These are phyloP conservation scores for Syncephalis plumigaleata DNA, from an alignment of 371 early-diverging fungal species.

Conservation along the genomic window DNA sequence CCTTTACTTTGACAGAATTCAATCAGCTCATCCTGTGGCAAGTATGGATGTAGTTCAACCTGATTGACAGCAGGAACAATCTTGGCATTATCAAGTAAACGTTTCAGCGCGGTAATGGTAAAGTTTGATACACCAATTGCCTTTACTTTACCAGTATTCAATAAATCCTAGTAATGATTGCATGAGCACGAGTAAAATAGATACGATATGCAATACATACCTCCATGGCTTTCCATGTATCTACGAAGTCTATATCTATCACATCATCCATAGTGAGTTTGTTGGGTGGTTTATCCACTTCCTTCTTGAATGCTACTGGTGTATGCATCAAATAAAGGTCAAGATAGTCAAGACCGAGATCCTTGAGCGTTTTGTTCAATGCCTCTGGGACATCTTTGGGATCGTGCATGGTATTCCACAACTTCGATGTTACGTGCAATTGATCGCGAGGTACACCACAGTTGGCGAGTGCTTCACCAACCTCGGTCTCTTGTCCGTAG, in stretches of 20 bases:
- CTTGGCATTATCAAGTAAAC: conserved; percentile 39
- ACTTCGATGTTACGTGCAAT: conserved; percentile 78
- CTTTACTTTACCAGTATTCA: conserved; percentile 31
- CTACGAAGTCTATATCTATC: conserved; percentile 22
- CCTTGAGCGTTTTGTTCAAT: conserved; percentile 40
- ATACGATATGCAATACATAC: conserved; percentile 17
- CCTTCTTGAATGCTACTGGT: conserved; percentile 17
- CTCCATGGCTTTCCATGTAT: conserved; percentile 71
- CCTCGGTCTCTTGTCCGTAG: conserved; percentile 68
- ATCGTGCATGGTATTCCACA: conserved; percentile 72
- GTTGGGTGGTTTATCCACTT: background rate
- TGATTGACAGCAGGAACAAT: conserved; percentile 75
- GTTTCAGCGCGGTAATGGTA: conserved; percentile 41
- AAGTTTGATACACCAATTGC: conserved; percentile 51
- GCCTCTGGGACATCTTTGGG: conserved; percentile 48
- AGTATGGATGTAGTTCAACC: conserved; percentile 83
- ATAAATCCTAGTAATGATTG: conserved; percentile 45
- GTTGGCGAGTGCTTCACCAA: conserved; percentile 52
- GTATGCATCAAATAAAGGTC: conserved; percentile 73
- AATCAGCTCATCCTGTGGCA: conserved; percentile 50
- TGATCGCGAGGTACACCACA: conserved; percentile 40
- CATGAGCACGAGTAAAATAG: conserved; percentile 46
- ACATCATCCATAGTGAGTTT: conserved; percentile 5
- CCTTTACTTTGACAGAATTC: conserved; percentile 45
- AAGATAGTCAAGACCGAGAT: conserved; percentile 64